Percentiles rank a stretch among this genome's conserved stretches.
These are phyloP conservation scores for Neurospora sp. DNA, from an alignment of 495 filamentous ascomycete species.

Conservation along the genomic window DNA sequence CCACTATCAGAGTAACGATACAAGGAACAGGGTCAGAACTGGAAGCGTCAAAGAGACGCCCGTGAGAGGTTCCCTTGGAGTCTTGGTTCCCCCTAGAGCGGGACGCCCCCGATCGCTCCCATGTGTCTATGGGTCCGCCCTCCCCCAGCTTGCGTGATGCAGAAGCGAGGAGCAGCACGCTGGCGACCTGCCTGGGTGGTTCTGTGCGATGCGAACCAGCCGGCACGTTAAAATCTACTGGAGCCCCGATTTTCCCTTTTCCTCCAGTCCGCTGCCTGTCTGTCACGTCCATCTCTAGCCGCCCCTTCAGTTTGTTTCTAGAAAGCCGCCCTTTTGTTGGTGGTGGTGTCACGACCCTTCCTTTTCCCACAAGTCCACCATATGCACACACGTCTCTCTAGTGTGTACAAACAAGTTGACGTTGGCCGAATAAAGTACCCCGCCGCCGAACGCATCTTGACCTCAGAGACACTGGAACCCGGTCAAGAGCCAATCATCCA, in stretches of 20 bases:
- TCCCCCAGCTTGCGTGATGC: constrained; percentile 14
- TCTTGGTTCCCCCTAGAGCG: constrained; percentile 1
- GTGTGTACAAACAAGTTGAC: neutral
- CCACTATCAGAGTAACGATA: constrained; percentile 13
- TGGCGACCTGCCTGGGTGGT: constrained; percentile 3
- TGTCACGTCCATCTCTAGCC: constrained; percentile 4
- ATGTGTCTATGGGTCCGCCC: constrained; percentile 2
- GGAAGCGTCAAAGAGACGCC: neutral
- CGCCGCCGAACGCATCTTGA: neutral
- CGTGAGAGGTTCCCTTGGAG: constrained; percentile 4
- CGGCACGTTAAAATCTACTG: constrained; percentile 9
- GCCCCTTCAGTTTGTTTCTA: neutral
- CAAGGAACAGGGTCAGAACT: constrained; percentile 16
- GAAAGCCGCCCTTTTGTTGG: neutral
- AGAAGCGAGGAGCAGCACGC: constrained; percentile 1
- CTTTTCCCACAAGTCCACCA: neutral
- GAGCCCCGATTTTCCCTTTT: constrained; percentile 12
- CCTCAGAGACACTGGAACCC: neutral
- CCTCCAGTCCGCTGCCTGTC: neutral
- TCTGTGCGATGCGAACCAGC: constrained; percentile 4
- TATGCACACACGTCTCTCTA: neutral
- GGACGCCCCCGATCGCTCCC: neutral
- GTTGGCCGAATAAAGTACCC: neutral
- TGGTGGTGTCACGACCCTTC: constrained; percentile 1
- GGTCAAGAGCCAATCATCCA: neutral